Percentiles rank a stretch among this genome's conserved stretches.
Evolutionary conservation across 768 basidiomycete species (phyloP).

Genomic region (Mycena crocata): DNA sequence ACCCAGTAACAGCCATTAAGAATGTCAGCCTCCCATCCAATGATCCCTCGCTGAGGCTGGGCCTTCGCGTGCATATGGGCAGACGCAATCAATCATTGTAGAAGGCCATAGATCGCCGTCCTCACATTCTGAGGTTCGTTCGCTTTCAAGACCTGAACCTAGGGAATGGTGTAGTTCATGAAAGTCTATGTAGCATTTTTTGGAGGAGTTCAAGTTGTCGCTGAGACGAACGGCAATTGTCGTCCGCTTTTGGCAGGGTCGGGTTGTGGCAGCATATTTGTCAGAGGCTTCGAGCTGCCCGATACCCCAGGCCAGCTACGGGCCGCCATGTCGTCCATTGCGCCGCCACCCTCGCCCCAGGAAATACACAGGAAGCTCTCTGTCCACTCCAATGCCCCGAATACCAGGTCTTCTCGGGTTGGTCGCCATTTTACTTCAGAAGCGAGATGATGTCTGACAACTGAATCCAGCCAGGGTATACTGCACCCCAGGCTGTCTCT

Average conservation of each 20-base stretch:
- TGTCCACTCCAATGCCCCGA: conserved; percentile 67
- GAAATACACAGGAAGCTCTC: conserved; percentile 90
- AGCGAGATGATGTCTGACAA: background rate
- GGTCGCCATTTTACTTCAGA: background rate
- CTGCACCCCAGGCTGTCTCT: conserved; percentile 54
- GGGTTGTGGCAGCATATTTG: conserved; percentile 13
- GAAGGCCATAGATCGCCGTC: no score
- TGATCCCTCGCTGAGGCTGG: no score
- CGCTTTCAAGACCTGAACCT: no score
- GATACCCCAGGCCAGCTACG: background rate
- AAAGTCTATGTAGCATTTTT: no score
- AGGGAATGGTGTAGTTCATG: no score
- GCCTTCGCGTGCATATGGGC: no score
- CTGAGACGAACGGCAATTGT: no score
- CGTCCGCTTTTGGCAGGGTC: no score
- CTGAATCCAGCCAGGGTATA: conserved; percentile 27
- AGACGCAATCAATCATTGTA: conserved; percentile 9
- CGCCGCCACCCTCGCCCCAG: conserved; percentile 82
- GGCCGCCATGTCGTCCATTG: conserved; percentile 44
- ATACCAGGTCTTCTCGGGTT: conserved; percentile 56
- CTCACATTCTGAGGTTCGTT: no score
- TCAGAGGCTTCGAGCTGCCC: background rate
- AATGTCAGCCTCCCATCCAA: conserved; percentile 1
- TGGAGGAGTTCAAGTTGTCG: no score
- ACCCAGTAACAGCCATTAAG: background rate